Conservation (phyloP, 331 rosid species). For the Acacia concinna region DNA sequence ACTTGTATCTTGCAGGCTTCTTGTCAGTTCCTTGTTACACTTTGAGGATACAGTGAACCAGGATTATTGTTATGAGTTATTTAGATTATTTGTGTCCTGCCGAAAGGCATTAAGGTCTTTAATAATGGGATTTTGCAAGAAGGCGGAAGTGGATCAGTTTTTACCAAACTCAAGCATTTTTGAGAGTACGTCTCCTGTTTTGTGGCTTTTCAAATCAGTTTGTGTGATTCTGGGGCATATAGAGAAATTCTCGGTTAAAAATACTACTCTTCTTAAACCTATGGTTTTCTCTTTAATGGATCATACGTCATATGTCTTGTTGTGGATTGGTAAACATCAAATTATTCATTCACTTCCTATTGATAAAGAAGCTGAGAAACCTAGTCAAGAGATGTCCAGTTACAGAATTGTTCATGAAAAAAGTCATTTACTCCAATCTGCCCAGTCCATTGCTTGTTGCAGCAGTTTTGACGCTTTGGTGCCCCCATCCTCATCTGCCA, state of each 20-base stretch:
- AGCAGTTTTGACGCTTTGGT: neutral
- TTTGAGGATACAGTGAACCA: constrained; percentile 31
- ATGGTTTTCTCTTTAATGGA: constrained; percentile 69
- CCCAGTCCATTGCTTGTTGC: neutral
- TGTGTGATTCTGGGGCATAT: constrained; percentile 51
- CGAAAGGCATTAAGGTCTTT: constrained; percentile 71
- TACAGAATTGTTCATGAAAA: constrained; percentile 39
- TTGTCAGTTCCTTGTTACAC: constrained; percentile 57
- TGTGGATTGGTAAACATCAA: constrained; percentile 62
- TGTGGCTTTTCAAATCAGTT: constrained; percentile 78
- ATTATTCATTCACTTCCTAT: constrained; percentile 35
- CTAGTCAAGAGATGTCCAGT: constrained; percentile 45
- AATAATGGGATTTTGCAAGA: constrained; percentile 51
- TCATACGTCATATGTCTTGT: constrained; percentile 64
- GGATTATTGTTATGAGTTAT: constrained; percentile 46
- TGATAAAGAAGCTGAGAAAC: constrained; percentile 41
- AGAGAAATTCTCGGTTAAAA: constrained; percentile 47
- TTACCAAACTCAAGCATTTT: constrained; percentile 39
- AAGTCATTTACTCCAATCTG: constrained; percentile 42
- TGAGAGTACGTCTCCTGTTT: constrained; percentile 51
- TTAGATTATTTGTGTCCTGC: constrained; percentile 76
- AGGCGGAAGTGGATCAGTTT: constrained; percentile 38
- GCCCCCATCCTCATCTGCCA: neutral
- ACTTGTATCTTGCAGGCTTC: constrained; percentile 61
- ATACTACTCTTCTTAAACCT: constrained; percentile 39